Base-by-base conservation (phyloP, 306 rosid species). In the Echinosophora koreensis region DNA sequence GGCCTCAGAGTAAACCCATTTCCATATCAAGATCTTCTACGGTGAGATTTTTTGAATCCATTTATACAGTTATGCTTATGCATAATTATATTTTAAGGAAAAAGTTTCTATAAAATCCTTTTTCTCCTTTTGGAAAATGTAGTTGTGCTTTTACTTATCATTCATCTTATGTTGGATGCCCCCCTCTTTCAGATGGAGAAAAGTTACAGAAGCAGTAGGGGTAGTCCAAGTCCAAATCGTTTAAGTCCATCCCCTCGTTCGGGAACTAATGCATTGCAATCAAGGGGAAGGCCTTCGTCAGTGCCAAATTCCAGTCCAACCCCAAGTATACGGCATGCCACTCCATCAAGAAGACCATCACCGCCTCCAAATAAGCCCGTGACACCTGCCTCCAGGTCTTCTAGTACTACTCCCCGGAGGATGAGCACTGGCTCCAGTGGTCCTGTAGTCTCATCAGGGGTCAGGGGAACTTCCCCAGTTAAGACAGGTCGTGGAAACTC, bases 191-290 rank as follows among this genome's bases (percentile, higher is more conserved):
- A 92, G 97, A 92, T 88, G 96, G 97, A 92, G 79, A 92, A 79
- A 85, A 86, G 97, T 83, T 82, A 89, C 76, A 84, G 90, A 80
- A 92, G 93, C 83, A 85, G 92, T 75, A 86, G 92, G 89, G 97
- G 96, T 42, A 92, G 97, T 87, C 89, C 96, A 22, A 92, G 97
- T 86, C 97, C 96, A 64, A 88, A 83, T 84, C 93, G 96, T 65
- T 80, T 83, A 57, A 92, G 97, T 77, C 87, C 90, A 37, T 92
- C 96, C 73, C 97, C 97, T 79, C 89, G 89, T 77, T 86, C 97
- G 4, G 89, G 86, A 32, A 87, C 73, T 66, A 87, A 86, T 55
- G 67, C 85, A 61, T 54, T 88, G 61, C 96, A 90, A 81, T 76
- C 93, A 49, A 85, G 93, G 60, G 93, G 92, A 86, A 86, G 89